Conservation (phyloP, 495 filamentous ascomycete species). For the Clohesyomyces aquaticus region DNA sequence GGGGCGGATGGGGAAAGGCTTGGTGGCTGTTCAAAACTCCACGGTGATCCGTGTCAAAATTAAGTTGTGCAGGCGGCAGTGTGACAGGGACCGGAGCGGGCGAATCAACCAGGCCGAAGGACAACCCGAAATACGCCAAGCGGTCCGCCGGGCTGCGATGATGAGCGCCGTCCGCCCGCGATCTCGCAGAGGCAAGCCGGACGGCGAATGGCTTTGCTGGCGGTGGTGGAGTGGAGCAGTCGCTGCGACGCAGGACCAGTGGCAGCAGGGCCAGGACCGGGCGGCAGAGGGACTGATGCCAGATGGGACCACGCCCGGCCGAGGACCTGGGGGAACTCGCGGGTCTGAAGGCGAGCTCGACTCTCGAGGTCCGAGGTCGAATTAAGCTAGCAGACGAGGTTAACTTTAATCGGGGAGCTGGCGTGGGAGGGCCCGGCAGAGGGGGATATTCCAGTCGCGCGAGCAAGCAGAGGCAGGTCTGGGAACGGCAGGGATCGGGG, state of each 20-base stretch:
- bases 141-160: conserved; percentile 9
- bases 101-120: conserved; percentile 31
- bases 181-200: background rate
- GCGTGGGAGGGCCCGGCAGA: conserved; percentile 23
- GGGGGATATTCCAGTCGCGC: background rate
- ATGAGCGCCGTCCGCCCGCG: conserved; percentile 9
- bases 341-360: too few species aligned
- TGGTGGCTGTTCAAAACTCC: conserved; percentile 32
- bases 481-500: conserved; percentile 10
- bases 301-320: too few species aligned
- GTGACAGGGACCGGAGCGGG: conserved; percentile 21
- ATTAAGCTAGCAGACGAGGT: conserved; percentile 30
- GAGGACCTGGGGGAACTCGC: too few species aligned
- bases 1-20: conserved; percentile 31
- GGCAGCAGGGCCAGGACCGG: too few species aligned
- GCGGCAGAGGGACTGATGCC: too few species aligned
- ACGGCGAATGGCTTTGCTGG: background rate
- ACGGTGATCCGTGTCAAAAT: conserved; percentile 39
- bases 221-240: background rate
- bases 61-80: conserved; percentile 31
- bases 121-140: conserved; percentile 12
- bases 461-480: conserved; percentile 2
- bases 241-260: background rate
- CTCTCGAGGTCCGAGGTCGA: conserved; percentile 31
- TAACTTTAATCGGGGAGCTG: conserved; percentile 2